phyloP scores from a whole-genome alignment of 2,329 filamentous ascomycete species.

The Fusarium beomiforme region DNA sequence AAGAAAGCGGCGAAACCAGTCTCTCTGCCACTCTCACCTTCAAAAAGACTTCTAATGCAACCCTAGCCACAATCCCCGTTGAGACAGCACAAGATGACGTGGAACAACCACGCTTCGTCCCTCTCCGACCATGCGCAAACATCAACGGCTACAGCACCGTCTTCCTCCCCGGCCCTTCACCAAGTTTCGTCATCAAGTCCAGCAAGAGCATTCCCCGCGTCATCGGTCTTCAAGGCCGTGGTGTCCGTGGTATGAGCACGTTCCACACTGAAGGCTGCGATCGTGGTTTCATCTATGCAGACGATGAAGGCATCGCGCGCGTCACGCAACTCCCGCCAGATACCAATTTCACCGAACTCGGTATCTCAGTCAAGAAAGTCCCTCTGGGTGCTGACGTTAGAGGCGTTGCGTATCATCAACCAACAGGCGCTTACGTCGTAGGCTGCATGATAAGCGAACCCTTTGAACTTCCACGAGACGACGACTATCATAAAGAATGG shows the following conservation, averaged over 20 bases:
- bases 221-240: conserved; percentile 74
- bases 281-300: conserved; percentile 84
- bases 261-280: conserved; percentile 84
- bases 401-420: conserved; percentile 79
- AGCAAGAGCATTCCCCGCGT: conserved; percentile 80
- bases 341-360: conserved; percentile 76
- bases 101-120: conserved; percentile 57
- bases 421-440: conserved; percentile 79
- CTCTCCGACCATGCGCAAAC: conserved; percentile 68
- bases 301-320: conserved; percentile 75
- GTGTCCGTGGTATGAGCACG: conserved; percentile 75
- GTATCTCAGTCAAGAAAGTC: conserved; percentile 79
- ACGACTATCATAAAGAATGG: conserved; percentile 85
- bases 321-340: conserved; percentile 76
- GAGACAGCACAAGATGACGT: conserved; percentile 63
- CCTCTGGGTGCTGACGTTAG: conserved; percentile 75
- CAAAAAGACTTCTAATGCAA: conserved; percentile 76
- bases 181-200: conserved; percentile 85
- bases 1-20: conserved; percentile 47
- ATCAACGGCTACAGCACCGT: conserved; percentile 83
- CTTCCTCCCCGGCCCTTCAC: conserved; percentile 82
- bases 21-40: conserved; percentile 74
- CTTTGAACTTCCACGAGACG: conserved; percentile 88
- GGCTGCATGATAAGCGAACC: conserved; percentile 74
- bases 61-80: conserved; percentile 68